Base-by-base conservation (phyloP, 805 yeast species). In the Yamadazyma takamatsuzukensis region DNA sequence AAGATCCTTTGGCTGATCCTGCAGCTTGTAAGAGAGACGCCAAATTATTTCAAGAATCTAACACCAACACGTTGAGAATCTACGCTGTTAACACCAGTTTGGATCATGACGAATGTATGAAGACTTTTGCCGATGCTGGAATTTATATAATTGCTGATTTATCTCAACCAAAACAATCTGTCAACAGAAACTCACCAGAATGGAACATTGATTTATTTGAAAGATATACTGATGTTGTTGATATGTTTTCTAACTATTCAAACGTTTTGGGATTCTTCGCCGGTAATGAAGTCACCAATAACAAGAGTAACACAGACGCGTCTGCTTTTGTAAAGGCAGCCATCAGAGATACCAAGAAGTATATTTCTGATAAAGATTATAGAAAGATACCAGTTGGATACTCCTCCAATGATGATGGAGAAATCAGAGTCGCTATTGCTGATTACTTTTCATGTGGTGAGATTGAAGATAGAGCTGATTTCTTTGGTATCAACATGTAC, bases 251-350 rank as follows among this genome's bases (percentile, higher is more conserved):
- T 38, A 68, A 74, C 48, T 90, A 89, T 64, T 62, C 80, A 29
- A 90, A 90, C 61, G 75, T 86, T 13, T 70, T 90, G 43, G 98
- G 97, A 2, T 89, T 86, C 73, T 89, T 90, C 62, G 97, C 97
- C 18, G 98, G 97, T 41, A 93, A 93, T 62, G 98, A 90, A 72
- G 97, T 93, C 33, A 78, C 90, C 39, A 90, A 89, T 61, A 87
- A 85, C 53, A 64, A 61, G 27, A 65, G 87, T 30, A 89, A 86
- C 61, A 84, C 97, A 10, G 81, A 78, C 47, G 85, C 97, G 19
- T 88, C 97, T 18, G 87, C 97, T 2, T 90, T 80, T 60, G 95
- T 93, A 36, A 93, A 90, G 71, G 96, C 97, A 18, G 96, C 97
- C 12, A 73, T 93, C 41, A 81, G 98, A 61, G 98, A 90, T 57